Evolutionary conservation across 1,139 yeast genomes (phyloP).

Genomic region (Sugiyamaella novakii): DNA sequence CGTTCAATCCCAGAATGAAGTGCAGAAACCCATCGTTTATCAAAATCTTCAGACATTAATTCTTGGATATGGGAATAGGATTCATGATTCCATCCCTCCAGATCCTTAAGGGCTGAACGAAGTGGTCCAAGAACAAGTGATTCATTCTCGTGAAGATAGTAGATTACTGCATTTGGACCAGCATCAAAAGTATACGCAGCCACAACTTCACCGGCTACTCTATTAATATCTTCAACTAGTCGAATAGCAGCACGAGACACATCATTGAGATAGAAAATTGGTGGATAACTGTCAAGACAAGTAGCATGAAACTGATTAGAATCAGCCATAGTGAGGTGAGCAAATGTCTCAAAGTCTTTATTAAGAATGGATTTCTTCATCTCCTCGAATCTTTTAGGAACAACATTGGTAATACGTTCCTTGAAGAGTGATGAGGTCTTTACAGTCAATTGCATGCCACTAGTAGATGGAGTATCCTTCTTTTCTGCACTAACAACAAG

Average conservation of each 20-base stretch:
- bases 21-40: constrained; percentile 51
- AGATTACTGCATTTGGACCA: constrained; percentile 97
- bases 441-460: constrained; percentile 96
- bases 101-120: constrained; percentile 50
- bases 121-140: constrained; percentile 51
- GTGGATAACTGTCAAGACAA: constrained; percentile 92
- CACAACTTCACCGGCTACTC: constrained; percentile 56
- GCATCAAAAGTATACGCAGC: constrained; percentile 99
- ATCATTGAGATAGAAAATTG: constrained; percentile 92
- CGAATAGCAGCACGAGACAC: constrained; percentile 88
- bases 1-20: constrained; percentile 72
- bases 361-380: constrained; percentile 76
- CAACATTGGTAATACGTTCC: constrained; percentile 75
- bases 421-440: constrained; percentile 82
- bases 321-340: constrained; percentile 90
- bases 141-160: constrained; percentile 78
- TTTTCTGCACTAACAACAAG: constrained; percentile 90
- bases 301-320: constrained; percentile 98
- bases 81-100: constrained; percentile 66
- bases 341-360: constrained; percentile 78
- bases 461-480: constrained; percentile 91
- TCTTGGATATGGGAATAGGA: constrained; percentile 36
- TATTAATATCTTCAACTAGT: constrained; percentile 77
- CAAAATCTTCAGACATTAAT: constrained; percentile 43
- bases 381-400: constrained; percentile 76